Conservation (phyloP, 1,284 basidiomycete genomes). For the Ceratobasidium sp. region DNA sequence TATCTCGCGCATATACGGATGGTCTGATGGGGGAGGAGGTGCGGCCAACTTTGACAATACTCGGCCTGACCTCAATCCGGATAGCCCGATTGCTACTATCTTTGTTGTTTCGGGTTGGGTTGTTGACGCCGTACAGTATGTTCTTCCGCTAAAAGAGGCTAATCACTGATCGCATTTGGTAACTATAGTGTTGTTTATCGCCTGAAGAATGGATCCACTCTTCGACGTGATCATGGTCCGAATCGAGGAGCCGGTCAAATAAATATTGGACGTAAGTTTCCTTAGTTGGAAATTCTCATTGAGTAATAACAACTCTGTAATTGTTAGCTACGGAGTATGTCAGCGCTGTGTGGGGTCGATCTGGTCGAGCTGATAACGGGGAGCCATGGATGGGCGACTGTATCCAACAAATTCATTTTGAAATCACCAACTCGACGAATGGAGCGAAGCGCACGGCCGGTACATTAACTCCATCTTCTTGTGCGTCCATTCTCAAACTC, state of each 20-base stretch:
- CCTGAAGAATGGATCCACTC: neutral
- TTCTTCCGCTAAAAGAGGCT: neutral
- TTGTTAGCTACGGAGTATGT: neutral
- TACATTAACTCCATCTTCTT: neutral
- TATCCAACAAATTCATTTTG: neutral
- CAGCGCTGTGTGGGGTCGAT: neutral
- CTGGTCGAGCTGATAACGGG: neutral
- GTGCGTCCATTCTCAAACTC: neutral
- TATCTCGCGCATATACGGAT: neutral
- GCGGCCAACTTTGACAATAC: neutral
- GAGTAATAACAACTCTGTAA: neutral
- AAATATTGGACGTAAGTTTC: neutral
- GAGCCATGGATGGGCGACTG: slow-evolving; percentile 16
- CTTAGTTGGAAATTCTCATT: too few relatives aligned
- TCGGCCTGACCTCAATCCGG: neutral
- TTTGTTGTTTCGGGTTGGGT: neutral
- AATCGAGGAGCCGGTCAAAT: neutral
- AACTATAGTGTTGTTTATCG: neutral
- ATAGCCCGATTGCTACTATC: neutral
- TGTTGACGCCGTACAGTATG: neutral
- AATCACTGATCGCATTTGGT: neutral
- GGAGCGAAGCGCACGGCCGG: neutral
- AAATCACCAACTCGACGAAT: neutral
- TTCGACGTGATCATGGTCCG: neutral
- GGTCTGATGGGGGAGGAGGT: neutral